phyloP scores from a whole-genome alignment of 352 stramenopile species.

The Globisporangium megalacanthum region DNA sequence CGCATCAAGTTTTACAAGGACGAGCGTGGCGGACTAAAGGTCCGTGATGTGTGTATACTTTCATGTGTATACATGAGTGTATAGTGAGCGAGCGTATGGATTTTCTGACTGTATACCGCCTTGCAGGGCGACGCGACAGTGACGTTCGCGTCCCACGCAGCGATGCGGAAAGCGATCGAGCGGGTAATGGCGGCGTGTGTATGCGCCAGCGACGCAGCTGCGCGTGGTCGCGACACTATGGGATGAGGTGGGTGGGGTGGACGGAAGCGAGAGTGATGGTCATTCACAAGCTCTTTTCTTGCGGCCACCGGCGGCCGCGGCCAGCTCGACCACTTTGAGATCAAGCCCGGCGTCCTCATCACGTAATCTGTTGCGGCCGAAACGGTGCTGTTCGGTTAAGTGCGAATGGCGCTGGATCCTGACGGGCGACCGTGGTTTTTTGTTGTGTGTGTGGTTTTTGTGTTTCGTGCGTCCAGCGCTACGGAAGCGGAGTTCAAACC shows the following conservation, averaged over 20 bases:
- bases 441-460: background rate
- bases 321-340: conserved; percentile 75
- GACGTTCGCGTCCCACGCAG: conserved; percentile 66
- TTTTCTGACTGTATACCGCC: background rate
- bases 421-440: background rate
- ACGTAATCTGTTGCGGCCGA: conserved; percentile 31
- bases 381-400: no score
- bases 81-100: no score
- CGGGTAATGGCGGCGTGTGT: conserved; percentile 26
- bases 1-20: conserved; percentile 87
- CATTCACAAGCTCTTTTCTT: conserved; percentile 22
- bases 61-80: no score
- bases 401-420: background rate
- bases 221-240: background rate
- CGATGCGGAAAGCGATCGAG: conserved; percentile 66
- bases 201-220: background rate
- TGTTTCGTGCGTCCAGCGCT: conserved; percentile 21
- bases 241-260: background rate
- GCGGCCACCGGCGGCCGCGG: background rate
- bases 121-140: conserved; percentile 69
- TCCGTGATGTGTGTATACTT: conserved; percentile 7
- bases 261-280: background rate
- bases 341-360: conserved; percentile 81
- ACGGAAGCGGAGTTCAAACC: conserved; percentile 46
- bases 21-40: conserved; percentile 68